Evolutionary conservation across 2,329 filamentous ascomycete species (phyloP), one percentile per base, ranked within the genome.

Genomic region (Hypoxylon sp.): DNA sequence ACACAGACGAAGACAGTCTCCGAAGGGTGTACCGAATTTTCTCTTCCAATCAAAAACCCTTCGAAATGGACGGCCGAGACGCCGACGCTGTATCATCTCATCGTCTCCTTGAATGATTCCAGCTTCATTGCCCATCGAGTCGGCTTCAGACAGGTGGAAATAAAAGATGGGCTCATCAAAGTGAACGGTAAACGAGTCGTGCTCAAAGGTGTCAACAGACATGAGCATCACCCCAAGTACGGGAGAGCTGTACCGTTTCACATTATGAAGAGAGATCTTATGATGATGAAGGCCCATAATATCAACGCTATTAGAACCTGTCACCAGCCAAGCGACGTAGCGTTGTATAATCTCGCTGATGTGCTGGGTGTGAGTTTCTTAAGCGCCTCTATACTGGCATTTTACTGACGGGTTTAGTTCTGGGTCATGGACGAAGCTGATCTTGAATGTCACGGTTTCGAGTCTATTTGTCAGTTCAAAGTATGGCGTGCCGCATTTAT

Each of bases 61-160:
- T 53, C 76, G 12, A 87, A 88, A 66, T 90, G 87, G 87, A 87
- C 86, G 3, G 87, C 87, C 1, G 87, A 90, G 74, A 83, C 82
- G 1, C 87, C 87, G 0, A 80, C 83, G 28, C 76, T 89, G 0
- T 89, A 89, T 30, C 78, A 80, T 14, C 73, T 83, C 8, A 69
- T 70, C 36, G 67, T 72, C 22, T 73, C 66, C n/a, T 63, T 74
- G 33, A 55, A 74, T 49, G 58, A 68, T 38, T 24, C 73, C 75
- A 69, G 65, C 8, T 76, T 76, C 46, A 75, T 86, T 36, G 69
- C 77, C 2, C 86, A 88, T 30, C 79, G 79, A 4, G 78, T 89
- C 28, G 88, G 88, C 2, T 90, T 90, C 74, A 81, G 86, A 9
- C 79, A 82, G 46, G 82, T 89, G 2, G 86, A 90, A 71, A 81